Conservation (phyloP, 768 basidiomycete species). For the Termitomyces sp. region DNA sequence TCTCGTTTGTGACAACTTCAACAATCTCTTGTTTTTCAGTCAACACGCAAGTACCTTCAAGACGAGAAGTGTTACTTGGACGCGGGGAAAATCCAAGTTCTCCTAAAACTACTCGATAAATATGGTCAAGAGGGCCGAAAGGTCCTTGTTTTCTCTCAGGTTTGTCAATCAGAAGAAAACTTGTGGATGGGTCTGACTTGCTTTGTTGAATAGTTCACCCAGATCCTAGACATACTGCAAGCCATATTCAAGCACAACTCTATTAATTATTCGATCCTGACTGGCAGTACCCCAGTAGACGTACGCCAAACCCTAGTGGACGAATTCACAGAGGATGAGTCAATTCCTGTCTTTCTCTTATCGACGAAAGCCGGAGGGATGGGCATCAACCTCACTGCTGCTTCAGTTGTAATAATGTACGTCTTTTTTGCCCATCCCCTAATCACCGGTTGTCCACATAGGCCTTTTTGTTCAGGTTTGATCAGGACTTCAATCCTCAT, state of each 20-base stretch:
- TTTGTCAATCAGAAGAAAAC: slow-evolving; percentile 22
- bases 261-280: slow-evolving; percentile 77
- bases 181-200: neutral
- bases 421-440: slow-evolving; percentile 17
- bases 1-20: neutral
- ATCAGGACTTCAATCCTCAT: slow-evolving; percentile 97
- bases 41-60: slow-evolving; percentile 69
- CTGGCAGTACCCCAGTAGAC: slow-evolving; percentile 91
- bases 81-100: slow-evolving; percentile 79
- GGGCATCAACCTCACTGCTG: slow-evolving; percentile 96
- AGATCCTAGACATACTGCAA: slow-evolving; percentile 91
- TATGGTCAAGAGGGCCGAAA: slow-evolving; percentile 71
- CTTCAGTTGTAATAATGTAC: slow-evolving; percentile 90
- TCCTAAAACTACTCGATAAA: slow-evolving; percentile 64
- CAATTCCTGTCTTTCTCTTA: slow-evolving; percentile 83
- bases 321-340: slow-evolving; percentile 86
- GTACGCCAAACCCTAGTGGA: slow-evolving; percentile 91
- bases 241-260: slow-evolving; percentile 66
- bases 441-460: neutral
- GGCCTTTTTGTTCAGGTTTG: slow-evolving; percentile 53
- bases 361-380: slow-evolving; percentile 93
- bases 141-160: slow-evolving; percentile 93
- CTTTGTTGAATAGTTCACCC: slow-evolving; percentile 66
- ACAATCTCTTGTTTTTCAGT: slow-evolving; percentile 31
- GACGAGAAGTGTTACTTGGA: slow-evolving; percentile 72